Base-by-base conservation (phyloP, 331 rosid species). In the Arachis monticola region DNA sequence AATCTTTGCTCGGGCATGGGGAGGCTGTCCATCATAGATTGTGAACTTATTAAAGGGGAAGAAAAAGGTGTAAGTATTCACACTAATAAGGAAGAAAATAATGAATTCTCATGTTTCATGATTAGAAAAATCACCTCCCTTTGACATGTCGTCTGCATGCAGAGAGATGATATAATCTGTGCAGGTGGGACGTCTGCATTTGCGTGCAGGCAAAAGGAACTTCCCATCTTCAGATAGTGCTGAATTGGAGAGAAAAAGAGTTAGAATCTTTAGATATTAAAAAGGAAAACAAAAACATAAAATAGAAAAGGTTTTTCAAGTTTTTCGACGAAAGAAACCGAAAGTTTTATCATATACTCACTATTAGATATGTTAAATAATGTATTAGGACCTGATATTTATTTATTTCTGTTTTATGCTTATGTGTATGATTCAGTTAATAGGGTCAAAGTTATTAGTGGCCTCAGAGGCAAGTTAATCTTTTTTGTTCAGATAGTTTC, bases 131-230 rank as follows among this genome's bases (percentile, higher is more conserved):
- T 52, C 55, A 92, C 99, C 99, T 89, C 56, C 92, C 78, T 81
- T 90, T 95, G 83, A 98, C 99, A 57, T 78, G 72, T 95, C 91
- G 83, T 79, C 89, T 4, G 87, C 87, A 62, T 84, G 58, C 27
- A 95, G 80, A 73, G 97, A 92, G 82, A 95, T 83, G 44, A 87
- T 68, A 81, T 92, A 95, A 75, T 92, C 99, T 0, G 97, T 92
- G 83, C 91, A 89, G 63, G 97, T 95, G 73, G 99, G 84, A n/a
- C 98, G 99, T 79, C 91, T 92, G 68, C 91, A 87, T 76, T 92
- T 95, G 55, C 90, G 89, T 8, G 99, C 99, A 79, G 98, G 96
- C 77, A 95, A 90, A 81, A 95, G 94, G 82, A 95, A 95, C 84
- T 95, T 95, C 48, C 99, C 99, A 7, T 89, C 92, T 35, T 92